Conservation (phyloP, 2,329 filamentous ascomycete genomes). For the Paracoccidioides lutzii region DNA sequence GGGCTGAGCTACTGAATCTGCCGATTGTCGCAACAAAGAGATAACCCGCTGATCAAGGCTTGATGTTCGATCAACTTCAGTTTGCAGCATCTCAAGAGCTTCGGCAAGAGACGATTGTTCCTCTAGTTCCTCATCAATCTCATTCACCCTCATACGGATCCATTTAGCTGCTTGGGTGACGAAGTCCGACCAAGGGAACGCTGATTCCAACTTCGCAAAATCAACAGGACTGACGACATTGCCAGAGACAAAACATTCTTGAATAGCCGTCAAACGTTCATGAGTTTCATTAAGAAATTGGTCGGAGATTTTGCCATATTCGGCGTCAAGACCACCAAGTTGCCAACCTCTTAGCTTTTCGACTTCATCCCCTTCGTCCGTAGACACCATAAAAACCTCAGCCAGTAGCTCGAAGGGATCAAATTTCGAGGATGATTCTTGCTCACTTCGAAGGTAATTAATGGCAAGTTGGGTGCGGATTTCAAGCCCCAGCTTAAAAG, state of each 20-base stretch:
- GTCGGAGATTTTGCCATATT: not conserved
- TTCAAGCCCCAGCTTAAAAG: constrained; percentile 9
- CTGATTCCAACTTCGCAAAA: constrained; percentile 30
- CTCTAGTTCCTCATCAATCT: constrained; percentile 34
- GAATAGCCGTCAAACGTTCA: constrained; percentile 4
- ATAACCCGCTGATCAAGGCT: constrained; percentile 10
- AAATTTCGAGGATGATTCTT: not conserved
- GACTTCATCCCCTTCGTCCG: not conserved
- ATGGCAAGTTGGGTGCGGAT: constrained; percentile 12
- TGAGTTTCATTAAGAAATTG: not conserved
- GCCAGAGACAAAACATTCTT: not conserved
- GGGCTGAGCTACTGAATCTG: constrained; percentile 17
- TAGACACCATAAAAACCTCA: constrained; percentile 5
- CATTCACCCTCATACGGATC: constrained; percentile 31
- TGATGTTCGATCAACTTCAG: constrained; percentile 21
- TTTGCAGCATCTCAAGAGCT: constrained; percentile 13
- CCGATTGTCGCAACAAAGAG: constrained; percentile 22
- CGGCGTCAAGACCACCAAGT: constrained; percentile 7
- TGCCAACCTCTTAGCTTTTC: constrained; percentile 8
- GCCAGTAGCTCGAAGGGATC: not conserved
- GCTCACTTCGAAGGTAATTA: not conserved
- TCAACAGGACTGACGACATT: constrained; percentile 19
- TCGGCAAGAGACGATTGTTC: constrained; percentile 31
- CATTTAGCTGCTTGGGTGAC: constrained; percentile 35
- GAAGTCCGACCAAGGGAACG: constrained; percentile 41